Conservation (phyloP, 495 filamentous ascomycete species). For the Recurvomyces mirabilis region DNA sequence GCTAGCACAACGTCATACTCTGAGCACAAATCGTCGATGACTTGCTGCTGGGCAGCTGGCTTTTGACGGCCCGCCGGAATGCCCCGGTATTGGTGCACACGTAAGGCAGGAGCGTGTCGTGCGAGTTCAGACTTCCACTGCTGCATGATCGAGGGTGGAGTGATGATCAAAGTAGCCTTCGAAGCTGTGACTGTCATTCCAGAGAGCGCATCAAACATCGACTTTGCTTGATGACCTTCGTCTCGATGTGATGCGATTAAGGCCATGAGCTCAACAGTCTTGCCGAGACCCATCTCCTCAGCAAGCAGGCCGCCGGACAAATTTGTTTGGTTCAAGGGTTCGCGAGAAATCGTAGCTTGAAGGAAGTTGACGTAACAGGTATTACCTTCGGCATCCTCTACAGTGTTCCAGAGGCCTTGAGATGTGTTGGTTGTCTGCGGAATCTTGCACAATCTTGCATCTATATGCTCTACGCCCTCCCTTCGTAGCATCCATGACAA, state of each 20-base stretch:
- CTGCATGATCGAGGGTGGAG: constrained; percentile 64
- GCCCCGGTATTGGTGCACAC: constrained; percentile 36
- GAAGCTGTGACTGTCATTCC: constrained; percentile 35
- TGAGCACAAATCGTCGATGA: constrained; percentile 41
- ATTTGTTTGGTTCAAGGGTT: constrained; percentile 34
- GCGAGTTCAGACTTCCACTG: constrained; percentile 81
- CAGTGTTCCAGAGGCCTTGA: constrained; percentile 30
- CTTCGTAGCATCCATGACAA: constrained; percentile 55
- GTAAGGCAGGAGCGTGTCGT: constrained; percentile 53
- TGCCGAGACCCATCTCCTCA: constrained; percentile 95
- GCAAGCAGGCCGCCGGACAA: constrained; percentile 59
- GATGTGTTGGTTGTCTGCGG: not conserved
- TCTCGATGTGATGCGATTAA: constrained; percentile 53
- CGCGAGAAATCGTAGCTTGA: constrained; percentile 44
- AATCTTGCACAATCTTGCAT: not conserved
- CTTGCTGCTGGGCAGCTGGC: constrained; percentile 29
- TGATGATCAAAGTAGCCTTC: constrained; percentile 73
- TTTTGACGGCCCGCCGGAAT: constrained; percentile 21
- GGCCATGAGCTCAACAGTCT: constrained; percentile 81
- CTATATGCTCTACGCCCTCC: constrained; percentile 46
- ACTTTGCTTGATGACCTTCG: constrained; percentile 23
- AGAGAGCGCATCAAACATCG: constrained; percentile 24
- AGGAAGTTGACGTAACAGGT: constrained; percentile 52
- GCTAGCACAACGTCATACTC: constrained; percentile 70
- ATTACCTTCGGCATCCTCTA: constrained; percentile 40